phyloP scores from a whole-genome alignment of 2,329 filamentous ascomycete genomes.

The Colletotrichum eleusines region DNA sequence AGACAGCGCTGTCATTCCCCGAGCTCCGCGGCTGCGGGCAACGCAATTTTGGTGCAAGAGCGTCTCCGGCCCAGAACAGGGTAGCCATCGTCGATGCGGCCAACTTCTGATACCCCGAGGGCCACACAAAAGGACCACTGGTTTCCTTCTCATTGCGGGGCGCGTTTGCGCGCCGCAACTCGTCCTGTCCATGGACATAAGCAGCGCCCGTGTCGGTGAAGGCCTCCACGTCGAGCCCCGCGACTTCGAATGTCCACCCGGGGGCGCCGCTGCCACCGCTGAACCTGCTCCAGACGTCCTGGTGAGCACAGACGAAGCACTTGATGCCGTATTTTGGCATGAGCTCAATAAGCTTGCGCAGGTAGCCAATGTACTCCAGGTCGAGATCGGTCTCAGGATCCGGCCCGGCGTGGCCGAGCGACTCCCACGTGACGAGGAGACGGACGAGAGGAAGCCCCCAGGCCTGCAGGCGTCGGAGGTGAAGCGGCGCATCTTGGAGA shows the following conservation, averaged over 20 bases:
- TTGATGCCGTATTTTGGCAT: slow-evolving; percentile 55
- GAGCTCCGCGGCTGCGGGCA: slow-evolving; percentile 33
- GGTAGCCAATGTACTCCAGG: slow-evolving; percentile 54
- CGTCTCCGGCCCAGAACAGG: slow-evolving; percentile 47
- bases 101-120: slow-evolving; percentile 54
- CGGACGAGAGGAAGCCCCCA: slow-evolving; percentile 56
- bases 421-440: slow-evolving; percentile 58
- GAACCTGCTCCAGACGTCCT: slow-evolving; percentile 58
- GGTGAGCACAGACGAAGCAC: slow-evolving; percentile 58
- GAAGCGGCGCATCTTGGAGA: slow-evolving; percentile 53
- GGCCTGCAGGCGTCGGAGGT: slow-evolving; percentile 52
- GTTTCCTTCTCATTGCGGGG: slow-evolving; percentile 49
- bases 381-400: slow-evolving; percentile 51
- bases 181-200: slow-evolving; percentile 53
- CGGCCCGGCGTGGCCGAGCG: slow-evolving; percentile 52
- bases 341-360: slow-evolving; percentile 52
- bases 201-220: slow-evolving; percentile 47
- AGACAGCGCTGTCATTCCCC: slow-evolving; percentile 38
- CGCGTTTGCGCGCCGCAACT: slow-evolving; percentile 46
- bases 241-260: slow-evolving; percentile 57
- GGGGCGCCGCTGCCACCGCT: slow-evolving; percentile 58
- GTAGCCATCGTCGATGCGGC: slow-evolving; percentile 51
- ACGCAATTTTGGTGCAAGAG: slow-evolving; percentile 44
- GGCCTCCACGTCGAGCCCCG: slow-evolving; percentile 54
- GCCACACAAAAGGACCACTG: slow-evolving; percentile 54